Evolutionary conservation across 202 grass and related monocot species (phyloP).

Genomic region (Zoysia matrella): DNA sequence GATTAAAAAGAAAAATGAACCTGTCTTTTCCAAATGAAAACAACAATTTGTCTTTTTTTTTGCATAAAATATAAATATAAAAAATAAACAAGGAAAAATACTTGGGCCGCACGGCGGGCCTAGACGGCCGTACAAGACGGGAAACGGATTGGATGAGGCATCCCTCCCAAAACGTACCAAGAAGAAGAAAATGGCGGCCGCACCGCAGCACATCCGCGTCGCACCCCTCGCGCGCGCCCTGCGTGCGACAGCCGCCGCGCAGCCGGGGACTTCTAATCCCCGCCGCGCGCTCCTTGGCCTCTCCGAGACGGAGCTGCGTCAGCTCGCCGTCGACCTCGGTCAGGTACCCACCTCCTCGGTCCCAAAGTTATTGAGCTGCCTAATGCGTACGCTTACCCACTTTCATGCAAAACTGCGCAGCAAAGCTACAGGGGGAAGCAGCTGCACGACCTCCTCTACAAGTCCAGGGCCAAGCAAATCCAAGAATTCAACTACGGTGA

Average conservation of each 20-base stretch:
- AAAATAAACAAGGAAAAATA: too few relatives aligned
- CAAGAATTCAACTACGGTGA: slow-evolving; percentile 73
- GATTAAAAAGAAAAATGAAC: too few relatives aligned
- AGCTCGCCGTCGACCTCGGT: slow-evolving; percentile 73
- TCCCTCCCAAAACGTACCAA: background rate
- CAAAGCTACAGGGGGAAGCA: slow-evolving; percentile 93
- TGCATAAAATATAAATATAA: too few relatives aligned
- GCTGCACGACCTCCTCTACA: slow-evolving; percentile 91
- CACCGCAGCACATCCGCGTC: slow-evolving; percentile 62
- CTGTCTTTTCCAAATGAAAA: too few relatives aligned
- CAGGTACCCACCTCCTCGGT: slow-evolving; percentile 49
- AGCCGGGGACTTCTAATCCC: background rate
- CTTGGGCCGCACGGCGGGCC: too few relatives aligned
- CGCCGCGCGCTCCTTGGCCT: slow-evolving; percentile 73
- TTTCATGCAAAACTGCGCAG: slow-evolving; percentile 37
- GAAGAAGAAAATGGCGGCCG: slow-evolving; percentile 49
- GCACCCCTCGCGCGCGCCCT: slow-evolving; percentile 73
- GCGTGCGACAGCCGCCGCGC: slow-evolving; percentile 30
- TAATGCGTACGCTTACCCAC: background rate
- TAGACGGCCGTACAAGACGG: too few relatives aligned
- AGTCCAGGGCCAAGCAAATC: slow-evolving; percentile 79
- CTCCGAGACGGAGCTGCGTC: slow-evolving; percentile 87
- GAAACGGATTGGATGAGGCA: too few relatives aligned
- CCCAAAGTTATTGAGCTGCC: too few relatives aligned
- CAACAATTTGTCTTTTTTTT: too few relatives aligned